These are phyloP conservation scores for Ophiosphaerella herpotricha DNA, from an alignment of 2,329 filamentous ascomycete species.

Conservation along the genomic window DNA sequence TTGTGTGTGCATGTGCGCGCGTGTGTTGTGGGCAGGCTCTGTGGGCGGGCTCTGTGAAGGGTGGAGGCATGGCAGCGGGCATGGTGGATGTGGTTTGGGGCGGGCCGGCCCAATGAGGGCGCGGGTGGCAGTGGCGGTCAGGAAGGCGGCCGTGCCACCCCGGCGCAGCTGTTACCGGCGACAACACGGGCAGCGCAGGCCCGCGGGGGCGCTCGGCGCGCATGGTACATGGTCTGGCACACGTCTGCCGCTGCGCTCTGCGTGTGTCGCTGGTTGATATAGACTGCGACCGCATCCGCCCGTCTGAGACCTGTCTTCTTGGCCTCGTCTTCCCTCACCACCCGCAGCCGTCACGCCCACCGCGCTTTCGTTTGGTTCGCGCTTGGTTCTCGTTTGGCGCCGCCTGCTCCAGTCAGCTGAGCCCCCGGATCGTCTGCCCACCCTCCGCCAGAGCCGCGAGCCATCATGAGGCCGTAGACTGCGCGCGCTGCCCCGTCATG, in stretches of 20 bases:
- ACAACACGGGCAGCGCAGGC: too few relatives aligned
- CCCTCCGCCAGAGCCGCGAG: slow-evolving; percentile 19
- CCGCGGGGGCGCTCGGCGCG: neutral
- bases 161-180: neutral
- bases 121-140: slow-evolving; percentile 19
- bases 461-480: slow-evolving; percentile 40
- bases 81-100: too few relatives aligned
- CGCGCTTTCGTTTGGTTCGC: slow-evolving; percentile 21
- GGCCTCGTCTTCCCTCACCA: slow-evolving; percentile 25
- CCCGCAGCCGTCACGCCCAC: slow-evolving; percentile 20
- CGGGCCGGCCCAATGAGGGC: slow-evolving; percentile 14
- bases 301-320: slow-evolving; percentile 26
- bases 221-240: too few relatives aligned
- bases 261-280: too few relatives aligned
- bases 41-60: too few relatives aligned
- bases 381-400: slow-evolving; percentile 12
- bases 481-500: slow-evolving; percentile 34
- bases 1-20: too few relatives aligned
- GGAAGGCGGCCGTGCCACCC: slow-evolving; percentile 15
- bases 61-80: slow-evolving; percentile 1
- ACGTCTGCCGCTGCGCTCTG: too few relatives aligned
- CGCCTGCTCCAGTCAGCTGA: slow-evolving; percentile 39
- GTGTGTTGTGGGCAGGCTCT: too few relatives aligned
- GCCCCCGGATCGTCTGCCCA: slow-evolving; percentile 30
- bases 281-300: neutral